phyloP scores from a whole-genome alignment of 2,329 filamentous ascomycete species.

The Penicillium sp. region DNA sequence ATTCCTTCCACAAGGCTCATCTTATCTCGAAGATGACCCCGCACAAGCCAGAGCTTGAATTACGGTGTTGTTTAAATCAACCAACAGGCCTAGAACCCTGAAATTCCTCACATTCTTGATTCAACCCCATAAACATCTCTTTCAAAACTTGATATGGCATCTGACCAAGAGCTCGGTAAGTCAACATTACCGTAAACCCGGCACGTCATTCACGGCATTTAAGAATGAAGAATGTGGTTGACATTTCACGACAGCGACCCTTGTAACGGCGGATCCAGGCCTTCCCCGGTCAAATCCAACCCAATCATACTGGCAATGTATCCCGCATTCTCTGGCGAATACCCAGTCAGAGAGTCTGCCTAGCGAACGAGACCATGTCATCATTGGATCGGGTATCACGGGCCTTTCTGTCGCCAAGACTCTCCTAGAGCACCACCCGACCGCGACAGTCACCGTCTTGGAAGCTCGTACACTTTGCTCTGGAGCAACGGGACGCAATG shows the following conservation, averaged over 20 bases:
- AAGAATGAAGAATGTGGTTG: not conserved
- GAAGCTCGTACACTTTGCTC: slow-evolving; percentile 43
- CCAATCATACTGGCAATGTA: slow-evolving; percentile 43
- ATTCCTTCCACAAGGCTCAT: slow-evolving; percentile 7
- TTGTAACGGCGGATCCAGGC: slow-evolving; percentile 37
- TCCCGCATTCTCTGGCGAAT: slow-evolving; percentile 37
- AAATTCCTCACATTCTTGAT: not conserved
- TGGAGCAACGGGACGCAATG: slow-evolving; percentile 45
- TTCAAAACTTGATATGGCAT: slow-evolving; percentile 11
- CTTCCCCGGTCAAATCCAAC: slow-evolving; percentile 44
- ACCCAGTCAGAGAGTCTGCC: slow-evolving; percentile 35
- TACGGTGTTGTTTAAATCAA: not conserved
- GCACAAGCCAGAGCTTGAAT: slow-evolving; percentile 10
- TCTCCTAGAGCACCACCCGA: slow-evolving; percentile 32
- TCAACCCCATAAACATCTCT: not conserved
- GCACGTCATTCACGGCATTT: not conserved
- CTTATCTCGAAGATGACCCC: slow-evolving; percentile 26
- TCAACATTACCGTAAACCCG: not conserved
- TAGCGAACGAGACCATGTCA: slow-evolving; percentile 32
- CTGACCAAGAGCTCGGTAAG: slow-evolving; percentile 19
- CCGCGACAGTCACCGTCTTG: slow-evolving; percentile 36
- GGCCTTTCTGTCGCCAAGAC: slow-evolving; percentile 39
- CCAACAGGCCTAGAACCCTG: not conserved
- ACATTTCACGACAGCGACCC: slow-evolving; percentile 6
- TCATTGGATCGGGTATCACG: slow-evolving; percentile 45